Conservation (phyloP, 257 asterid species). For the Osmanthus fragrans region DNA sequence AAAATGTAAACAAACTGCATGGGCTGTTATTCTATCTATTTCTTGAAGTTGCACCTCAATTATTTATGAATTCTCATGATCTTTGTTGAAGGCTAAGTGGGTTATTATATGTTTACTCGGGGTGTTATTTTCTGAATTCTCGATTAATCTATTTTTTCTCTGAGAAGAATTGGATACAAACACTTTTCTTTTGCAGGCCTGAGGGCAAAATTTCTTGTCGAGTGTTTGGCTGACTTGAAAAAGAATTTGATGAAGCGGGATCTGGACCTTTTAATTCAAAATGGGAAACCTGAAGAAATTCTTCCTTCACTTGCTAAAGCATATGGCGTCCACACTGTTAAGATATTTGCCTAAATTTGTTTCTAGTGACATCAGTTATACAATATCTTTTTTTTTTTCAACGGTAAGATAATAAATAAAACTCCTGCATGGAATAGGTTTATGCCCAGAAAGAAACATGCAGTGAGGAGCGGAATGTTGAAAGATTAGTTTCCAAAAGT, state of each 20-base stretch:
- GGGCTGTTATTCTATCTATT: background rate
- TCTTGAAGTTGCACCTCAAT: background rate
- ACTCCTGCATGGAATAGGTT: constrained; percentile 48
- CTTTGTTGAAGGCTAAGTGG: background rate
- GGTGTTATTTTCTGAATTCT: too few relatives aligned
- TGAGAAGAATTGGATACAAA: too few relatives aligned
- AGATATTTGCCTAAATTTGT: constrained; percentile 28
- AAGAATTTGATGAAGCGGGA: constrained; percentile 62
- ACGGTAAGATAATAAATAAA: background rate
- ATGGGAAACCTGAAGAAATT: constrained; percentile 83
- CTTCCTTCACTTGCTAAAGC: constrained; percentile 74
- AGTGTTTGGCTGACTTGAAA: constrained; percentile 74
- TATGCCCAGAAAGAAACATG: constrained; percentile 97
- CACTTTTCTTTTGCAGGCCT: constrained; percentile 56
- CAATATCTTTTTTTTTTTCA: background rate
- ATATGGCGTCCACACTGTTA: constrained; percentile 80
- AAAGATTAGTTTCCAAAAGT: constrained; percentile 56
- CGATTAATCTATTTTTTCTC: too few relatives aligned
- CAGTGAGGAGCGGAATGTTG: constrained; percentile 86
- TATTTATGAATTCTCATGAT: background rate
- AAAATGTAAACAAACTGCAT: background rate
- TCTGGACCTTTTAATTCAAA: constrained; percentile 74
- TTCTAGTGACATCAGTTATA: constrained; percentile 4
- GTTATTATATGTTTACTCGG: too few relatives aligned
- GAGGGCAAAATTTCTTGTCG: constrained; percentile 78